phyloP scores from a whole-genome alignment of 345 rosid species.

The Lepidium didymum region DNA sequence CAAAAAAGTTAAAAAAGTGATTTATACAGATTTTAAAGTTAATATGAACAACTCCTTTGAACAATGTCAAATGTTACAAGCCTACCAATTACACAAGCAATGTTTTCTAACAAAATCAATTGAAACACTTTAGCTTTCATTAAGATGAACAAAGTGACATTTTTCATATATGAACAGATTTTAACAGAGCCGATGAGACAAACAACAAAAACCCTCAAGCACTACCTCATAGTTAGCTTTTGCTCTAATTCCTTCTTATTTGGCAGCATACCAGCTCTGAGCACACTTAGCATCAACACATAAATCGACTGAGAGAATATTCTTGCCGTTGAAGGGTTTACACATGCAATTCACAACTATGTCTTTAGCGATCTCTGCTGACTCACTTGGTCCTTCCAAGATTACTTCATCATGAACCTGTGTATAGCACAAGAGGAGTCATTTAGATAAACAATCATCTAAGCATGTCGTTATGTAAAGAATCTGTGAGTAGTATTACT shows the following conservation, averaged over 20 bases:
- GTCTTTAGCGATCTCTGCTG: slow-evolving; percentile 71
- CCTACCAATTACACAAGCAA: slow-evolving; percentile 2
- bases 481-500: slow-evolving; percentile 31
- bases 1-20: too few relatives aligned
- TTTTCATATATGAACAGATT: slow-evolving; percentile 2
- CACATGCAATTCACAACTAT: slow-evolving; percentile 87
- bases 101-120: background rate
- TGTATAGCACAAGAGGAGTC: background rate
- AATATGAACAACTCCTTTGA: background rate
- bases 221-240: background rate
- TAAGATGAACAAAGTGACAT: background rate
- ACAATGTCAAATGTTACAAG: background rate
- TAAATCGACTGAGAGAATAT: slow-evolving; percentile 67
- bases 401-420: slow-evolving; percentile 98
- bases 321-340: slow-evolving; percentile 72
- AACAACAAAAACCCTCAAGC: background rate
- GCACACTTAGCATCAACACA: slow-evolving; percentile 94
- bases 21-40: background rate
- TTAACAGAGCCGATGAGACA: background rate
- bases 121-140: background rate
- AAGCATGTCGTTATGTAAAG: background rate
- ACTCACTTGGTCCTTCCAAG: slow-evolving; percentile 84
- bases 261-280: slow-evolving; percentile 84
- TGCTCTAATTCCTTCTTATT: slow-evolving; percentile 28
- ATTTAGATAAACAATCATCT: slow-evolving; percentile 1